Evolutionary conservation across 1,284 basidiomycete species (phyloP), one percentile per base, ranked within the genome.

Genomic region (Rhodotorula sp.): DNA sequence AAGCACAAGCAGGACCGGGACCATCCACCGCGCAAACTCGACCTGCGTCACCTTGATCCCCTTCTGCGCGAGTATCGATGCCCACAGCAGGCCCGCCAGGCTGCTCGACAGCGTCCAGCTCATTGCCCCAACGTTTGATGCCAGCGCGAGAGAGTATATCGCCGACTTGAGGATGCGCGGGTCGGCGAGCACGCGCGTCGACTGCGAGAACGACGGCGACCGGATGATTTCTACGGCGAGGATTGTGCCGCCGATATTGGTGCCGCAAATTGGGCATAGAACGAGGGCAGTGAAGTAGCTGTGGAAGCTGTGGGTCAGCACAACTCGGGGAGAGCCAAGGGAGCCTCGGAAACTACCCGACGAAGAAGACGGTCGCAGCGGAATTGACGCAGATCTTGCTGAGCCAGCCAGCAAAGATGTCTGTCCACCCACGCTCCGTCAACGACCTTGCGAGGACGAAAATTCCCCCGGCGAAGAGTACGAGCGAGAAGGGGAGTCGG

Each of bases 401-500:
- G 82, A 87, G 63, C 89, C 93, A 95, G 9, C 78, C 76, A 0
- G 88, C 88, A 79, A 96, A 94, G 27, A 96, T 85, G 34, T 87
- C 84, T 34, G 97, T 92, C 92, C 95, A 98, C n/a, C 93, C 93
- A 63, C 90, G 88, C 67, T 88, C 85, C 8, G 87, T 85, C 13
- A 98, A 84, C 0, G 86, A 90, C 78, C 95, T 90, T 64, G 96
- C 92, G 58, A 98, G 86, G 76, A 98, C 92, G 82, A 98, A 98
- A 83, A 96, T 93, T 9, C 90, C 89, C 79, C 98, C 93, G 0
- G 94, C 91, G 78, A 98, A 98, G 0, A 93, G 93, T 17, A 97
- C 83, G 11, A 98, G 86, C 17, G 87, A 85, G 69, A 92, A 85
- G 0, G 92, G 92, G 0, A 94, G 83, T 17, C 90, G 85, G 1